Percentiles rank a stretch among this genome's conserved stretches.
Evolutionary conservation across 2,329 filamentous ascomycete genomes (phyloP).

Genomic region (Aspergillus terreus): DNA sequence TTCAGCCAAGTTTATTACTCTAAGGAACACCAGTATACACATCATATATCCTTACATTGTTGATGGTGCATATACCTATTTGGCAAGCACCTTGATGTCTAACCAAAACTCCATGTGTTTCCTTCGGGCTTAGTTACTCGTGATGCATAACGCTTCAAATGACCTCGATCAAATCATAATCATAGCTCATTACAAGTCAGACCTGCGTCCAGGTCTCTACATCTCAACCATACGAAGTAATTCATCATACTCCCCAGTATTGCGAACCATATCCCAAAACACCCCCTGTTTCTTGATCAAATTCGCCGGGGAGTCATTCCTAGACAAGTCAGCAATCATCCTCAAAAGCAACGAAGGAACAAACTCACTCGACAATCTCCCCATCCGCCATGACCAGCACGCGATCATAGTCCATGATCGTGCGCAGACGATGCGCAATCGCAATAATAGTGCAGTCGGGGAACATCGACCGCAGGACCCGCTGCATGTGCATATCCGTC

Average conservation of each 20-base stretch:
- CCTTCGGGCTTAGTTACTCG: no score
- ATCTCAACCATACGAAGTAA: slow-evolving; percentile 16
- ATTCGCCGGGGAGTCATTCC: slow-evolving; percentile 20
- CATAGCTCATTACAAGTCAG: no score
- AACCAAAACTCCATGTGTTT: no score
- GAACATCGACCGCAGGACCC: slow-evolving; percentile 52
- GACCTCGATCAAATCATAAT: no score
- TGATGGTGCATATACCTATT: no score
- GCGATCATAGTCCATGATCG: slow-evolving; percentile 59
- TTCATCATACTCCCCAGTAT: slow-evolving; percentile 25
- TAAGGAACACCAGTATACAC: no score
- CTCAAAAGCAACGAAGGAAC: background rate
- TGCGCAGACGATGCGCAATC: slow-evolving; percentile 63
- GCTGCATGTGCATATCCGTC: slow-evolving; percentile 58
- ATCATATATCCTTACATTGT: no score
- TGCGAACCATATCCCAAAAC: slow-evolving; percentile 25
- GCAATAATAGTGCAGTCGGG: slow-evolving; percentile 58
- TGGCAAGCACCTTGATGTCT: no score
- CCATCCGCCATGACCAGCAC: slow-evolving; percentile 57
- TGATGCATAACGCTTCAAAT: no score
- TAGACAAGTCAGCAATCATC: slow-evolving; percentile 1
- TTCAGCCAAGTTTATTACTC: no score
- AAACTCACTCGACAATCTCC: slow-evolving; percentile 48
- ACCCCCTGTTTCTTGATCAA: slow-evolving; percentile 16
- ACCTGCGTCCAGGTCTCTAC: background rate